phyloP scores from a whole-genome alignment of 192 early-diverging fungal species.

The Backusella circina region DNA sequence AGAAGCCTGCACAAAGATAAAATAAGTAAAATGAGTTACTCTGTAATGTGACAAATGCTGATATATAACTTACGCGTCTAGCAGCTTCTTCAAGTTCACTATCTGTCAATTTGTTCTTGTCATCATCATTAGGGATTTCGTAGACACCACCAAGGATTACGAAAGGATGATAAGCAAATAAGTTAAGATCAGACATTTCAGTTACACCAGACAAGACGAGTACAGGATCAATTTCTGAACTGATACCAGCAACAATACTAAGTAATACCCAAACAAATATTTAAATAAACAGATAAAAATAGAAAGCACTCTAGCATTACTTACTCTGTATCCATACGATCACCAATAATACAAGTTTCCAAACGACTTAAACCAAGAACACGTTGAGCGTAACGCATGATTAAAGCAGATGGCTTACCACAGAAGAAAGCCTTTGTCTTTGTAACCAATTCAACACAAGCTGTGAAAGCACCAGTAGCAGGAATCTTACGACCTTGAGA shows the following conservation, averaged over 20 bases:
- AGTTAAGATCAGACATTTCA: conserved; percentile 36
- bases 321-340: conserved; percentile 65
- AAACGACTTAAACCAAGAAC: conserved; percentile 49
- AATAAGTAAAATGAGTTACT: background rate
- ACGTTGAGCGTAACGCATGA: conserved; percentile 56
- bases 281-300: background rate
- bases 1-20: conserved; percentile 2
- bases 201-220: conserved; percentile 56
- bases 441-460: conserved; percentile 52
- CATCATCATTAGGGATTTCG: conserved; percentile 33
- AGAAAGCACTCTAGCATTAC: conserved; percentile 8
- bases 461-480: conserved; percentile 54
- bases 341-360: conserved; percentile 63
- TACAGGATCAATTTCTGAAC: conserved; percentile 55
- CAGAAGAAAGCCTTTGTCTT: conserved; percentile 58
- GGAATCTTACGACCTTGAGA: conserved; percentile 46
- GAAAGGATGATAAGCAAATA: conserved; percentile 52
- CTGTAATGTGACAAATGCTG: background rate
- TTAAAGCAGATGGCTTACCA: conserved; percentile 53
- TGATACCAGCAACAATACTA: conserved; percentile 55
- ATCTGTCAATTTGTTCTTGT: conserved; percentile 20
- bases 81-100: conserved; percentile 30
- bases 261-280: background rate
- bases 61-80: conserved; percentile 18
- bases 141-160: conserved; percentile 50